These are phyloP conservation scores for Sordariomycetes sp. DNA, from an alignment of 2,329 filamentous ascomycete genomes.

Conservation along the genomic window DNA sequence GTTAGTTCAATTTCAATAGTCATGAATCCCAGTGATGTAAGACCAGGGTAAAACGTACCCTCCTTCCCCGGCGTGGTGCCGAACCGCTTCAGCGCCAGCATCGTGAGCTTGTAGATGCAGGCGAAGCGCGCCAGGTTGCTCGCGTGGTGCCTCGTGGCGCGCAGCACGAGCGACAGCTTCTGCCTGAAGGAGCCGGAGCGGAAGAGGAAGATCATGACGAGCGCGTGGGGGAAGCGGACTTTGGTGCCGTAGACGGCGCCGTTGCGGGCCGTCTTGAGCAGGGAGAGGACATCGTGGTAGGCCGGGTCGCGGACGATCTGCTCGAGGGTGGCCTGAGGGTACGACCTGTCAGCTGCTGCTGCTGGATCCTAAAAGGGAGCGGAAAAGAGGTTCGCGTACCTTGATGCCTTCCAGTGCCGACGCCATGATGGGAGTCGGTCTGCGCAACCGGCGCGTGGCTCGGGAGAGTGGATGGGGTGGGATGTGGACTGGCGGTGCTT, in stretches of 20 bases:
- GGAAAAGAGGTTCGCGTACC: slow-evolving; percentile 7
- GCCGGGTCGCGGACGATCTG: slow-evolving; percentile 70
- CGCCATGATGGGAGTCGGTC: slow-evolving; percentile 8
- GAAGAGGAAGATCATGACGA: slow-evolving; percentile 98
- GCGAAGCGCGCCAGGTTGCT: slow-evolving; percentile 88
- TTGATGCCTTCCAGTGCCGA: slow-evolving; percentile 12
- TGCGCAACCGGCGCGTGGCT: too few relatives aligned
- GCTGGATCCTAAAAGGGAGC: background rate
- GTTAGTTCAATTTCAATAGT: background rate
- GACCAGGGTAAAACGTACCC: slow-evolving; percentile 28
- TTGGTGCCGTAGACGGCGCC: slow-evolving; percentile 94
- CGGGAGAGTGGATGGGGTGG: too few relatives aligned
- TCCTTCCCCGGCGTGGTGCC: slow-evolving; percentile 51
- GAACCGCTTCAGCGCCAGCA: slow-evolving; percentile 63
- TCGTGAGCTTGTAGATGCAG: slow-evolving; percentile 76
- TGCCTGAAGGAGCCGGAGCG: slow-evolving; percentile 73
- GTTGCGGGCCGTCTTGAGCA: slow-evolving; percentile 92
- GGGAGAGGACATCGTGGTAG: slow-evolving; percentile 74
- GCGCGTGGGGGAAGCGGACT: slow-evolving; percentile 94
- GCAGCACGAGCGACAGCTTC: slow-evolving; percentile 69
- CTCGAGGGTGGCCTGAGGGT: slow-evolving; percentile 58
- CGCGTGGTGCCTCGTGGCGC: slow-evolving; percentile 84
- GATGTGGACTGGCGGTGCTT: too few relatives aligned
- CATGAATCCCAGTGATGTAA: background rate
- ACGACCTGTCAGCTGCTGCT: background rate